Evolutionary conservation across 495 filamentous ascomycete genomes (phyloP).

Genomic region (Gamarada debralockiae): DNA sequence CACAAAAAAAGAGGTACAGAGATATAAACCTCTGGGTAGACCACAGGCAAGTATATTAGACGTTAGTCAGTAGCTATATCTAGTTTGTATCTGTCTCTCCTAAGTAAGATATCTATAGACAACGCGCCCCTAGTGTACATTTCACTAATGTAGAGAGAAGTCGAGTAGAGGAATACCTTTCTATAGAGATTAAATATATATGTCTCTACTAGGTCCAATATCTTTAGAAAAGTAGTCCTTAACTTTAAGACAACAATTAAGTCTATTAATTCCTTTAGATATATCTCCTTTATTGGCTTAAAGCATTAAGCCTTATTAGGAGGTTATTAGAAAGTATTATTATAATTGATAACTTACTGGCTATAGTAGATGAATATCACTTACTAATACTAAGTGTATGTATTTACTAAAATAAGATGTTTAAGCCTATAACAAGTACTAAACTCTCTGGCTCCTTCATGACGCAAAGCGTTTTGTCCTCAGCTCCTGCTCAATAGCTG

Average conservation of each 20-base stretch:
- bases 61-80: too few relatives aligned
- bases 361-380: constrained; percentile 16
- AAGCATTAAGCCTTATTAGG: constrained; percentile 37
- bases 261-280: constrained; percentile 32
- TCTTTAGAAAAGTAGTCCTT: constrained; percentile 27
- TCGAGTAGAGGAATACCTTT: too few relatives aligned
- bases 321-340: constrained; percentile 24
- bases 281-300: constrained; percentile 45
- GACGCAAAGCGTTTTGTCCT: constrained; percentile 35
- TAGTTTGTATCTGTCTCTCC: too few relatives aligned
- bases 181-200: too few relatives aligned
- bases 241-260: constrained; percentile 20
- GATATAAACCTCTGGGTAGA: too few relatives aligned
- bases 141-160: too few relatives aligned
- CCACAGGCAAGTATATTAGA: too few relatives aligned
- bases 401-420: not conserved
- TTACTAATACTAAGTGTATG: not conserved
- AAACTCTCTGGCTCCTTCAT: constrained; percentile 22
- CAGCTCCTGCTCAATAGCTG: constrained; percentile 20
- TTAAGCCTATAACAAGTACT: not conserved
- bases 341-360: constrained; percentile 20
- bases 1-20: too few relatives aligned
- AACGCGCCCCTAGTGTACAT: too few relatives aligned
- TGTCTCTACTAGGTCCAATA: too few relatives aligned
- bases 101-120: too few relatives aligned